Percentiles rank a stretch among this genome's conserved stretches.
Conservation (phyloP, 2,329 filamentous ascomycete species). For the Mycosphaerelloides madeirae region DNA sequence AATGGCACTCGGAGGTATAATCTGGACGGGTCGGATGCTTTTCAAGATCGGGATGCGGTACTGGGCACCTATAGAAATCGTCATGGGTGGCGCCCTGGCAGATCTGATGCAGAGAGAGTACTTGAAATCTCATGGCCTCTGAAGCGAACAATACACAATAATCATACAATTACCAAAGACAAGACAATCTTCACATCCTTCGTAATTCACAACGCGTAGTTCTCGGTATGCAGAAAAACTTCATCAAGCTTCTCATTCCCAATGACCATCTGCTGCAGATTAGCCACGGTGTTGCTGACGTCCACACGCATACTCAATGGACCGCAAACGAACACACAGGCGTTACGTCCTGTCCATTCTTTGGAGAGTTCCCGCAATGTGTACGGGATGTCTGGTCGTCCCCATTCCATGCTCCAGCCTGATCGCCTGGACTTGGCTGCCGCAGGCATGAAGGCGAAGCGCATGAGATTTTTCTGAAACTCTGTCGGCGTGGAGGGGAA, state of each 20-base stretch:
- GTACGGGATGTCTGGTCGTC: slow-evolving; percentile 78
- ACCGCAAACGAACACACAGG: slow-evolving; percentile 89
- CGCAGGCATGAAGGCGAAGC: slow-evolving; percentile 72
- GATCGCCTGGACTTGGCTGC: slow-evolving; percentile 50
- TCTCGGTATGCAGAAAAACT: slow-evolving; percentile 91
- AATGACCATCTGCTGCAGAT: slow-evolving; percentile 79
- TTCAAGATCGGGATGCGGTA: slow-evolving; percentile 22
- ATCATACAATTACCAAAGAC: not conserved
- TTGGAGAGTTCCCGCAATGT: slow-evolving; percentile 79
- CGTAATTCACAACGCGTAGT: slow-evolving; percentile 69
- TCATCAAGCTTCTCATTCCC: slow-evolving; percentile 70
- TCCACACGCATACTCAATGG: slow-evolving; percentile 82
- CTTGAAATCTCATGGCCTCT: slow-evolving; percentile 28
- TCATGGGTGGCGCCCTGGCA: slow-evolving; percentile 28
- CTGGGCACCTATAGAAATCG: slow-evolving; percentile 28
- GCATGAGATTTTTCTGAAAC: slow-evolving; percentile 74
- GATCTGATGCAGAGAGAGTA: slow-evolving; percentile 32
- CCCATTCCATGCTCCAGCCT: slow-evolving; percentile 90
- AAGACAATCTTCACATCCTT: not conserved
- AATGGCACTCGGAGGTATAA: slow-evolving; percentile 23
- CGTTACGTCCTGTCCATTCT: slow-evolving; percentile 72
- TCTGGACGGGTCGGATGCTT: slow-evolving; percentile 22
- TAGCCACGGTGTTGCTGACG: slow-evolving; percentile 79
- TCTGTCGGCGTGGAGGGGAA: slow-evolving; percentile 80
- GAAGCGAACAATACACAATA: not conserved